Conservation (phyloP, 192 early-diverging fungal species). For the Coemansia sp. region DNA sequence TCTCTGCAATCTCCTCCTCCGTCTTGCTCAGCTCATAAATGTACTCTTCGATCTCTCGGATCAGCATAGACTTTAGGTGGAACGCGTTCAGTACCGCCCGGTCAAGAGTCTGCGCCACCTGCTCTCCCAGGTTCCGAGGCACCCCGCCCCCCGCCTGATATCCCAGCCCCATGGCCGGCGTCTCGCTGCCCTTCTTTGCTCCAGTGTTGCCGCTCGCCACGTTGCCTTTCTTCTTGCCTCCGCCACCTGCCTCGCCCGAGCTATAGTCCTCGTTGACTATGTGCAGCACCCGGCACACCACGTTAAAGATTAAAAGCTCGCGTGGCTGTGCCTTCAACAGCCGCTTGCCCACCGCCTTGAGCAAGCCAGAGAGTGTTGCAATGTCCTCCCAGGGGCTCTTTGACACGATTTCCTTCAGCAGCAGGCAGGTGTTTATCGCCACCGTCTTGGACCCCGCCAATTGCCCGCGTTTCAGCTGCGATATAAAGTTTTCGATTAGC, state of each 20-base stretch:
- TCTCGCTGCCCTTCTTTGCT: slow-evolving; percentile 24
- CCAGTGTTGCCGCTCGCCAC: not conserved
- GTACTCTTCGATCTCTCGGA: slow-evolving; percentile 81
- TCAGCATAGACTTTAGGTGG: slow-evolving; percentile 71
- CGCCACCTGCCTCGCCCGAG: slow-evolving; percentile 12
- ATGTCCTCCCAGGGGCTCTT: slow-evolving; percentile 69
- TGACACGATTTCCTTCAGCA: slow-evolving; percentile 76
- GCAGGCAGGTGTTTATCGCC: slow-evolving; percentile 66
- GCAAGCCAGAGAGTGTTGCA: slow-evolving; percentile 55
- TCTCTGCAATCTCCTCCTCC: slow-evolving; percentile 73
- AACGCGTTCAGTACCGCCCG: slow-evolving; percentile 34
- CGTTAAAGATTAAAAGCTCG: slow-evolving; percentile 85
- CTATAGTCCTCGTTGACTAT: slow-evolving; percentile 70
- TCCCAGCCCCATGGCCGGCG: slow-evolving; percentile 37
- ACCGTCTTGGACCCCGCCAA: slow-evolving; percentile 65
- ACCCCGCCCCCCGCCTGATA: slow-evolving; percentile 3
- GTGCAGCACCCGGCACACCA: slow-evolving; percentile 75
- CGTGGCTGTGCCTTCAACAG: slow-evolving; percentile 74
- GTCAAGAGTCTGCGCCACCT: slow-evolving; percentile 41
- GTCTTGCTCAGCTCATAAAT: slow-evolving; percentile 81
- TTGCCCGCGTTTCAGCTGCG: slow-evolving; percentile 63
- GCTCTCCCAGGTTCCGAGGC: slow-evolving; percentile 57
- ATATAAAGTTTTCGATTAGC: slow-evolving; percentile 53
- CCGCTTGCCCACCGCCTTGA: slow-evolving; percentile 67
- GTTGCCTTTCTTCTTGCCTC: not conserved